Evolutionary conservation across 805 yeast genomes (phyloP), one percentile per base, ranked within the genome.

Genomic region (Metschnikowia continentalis): DNA sequence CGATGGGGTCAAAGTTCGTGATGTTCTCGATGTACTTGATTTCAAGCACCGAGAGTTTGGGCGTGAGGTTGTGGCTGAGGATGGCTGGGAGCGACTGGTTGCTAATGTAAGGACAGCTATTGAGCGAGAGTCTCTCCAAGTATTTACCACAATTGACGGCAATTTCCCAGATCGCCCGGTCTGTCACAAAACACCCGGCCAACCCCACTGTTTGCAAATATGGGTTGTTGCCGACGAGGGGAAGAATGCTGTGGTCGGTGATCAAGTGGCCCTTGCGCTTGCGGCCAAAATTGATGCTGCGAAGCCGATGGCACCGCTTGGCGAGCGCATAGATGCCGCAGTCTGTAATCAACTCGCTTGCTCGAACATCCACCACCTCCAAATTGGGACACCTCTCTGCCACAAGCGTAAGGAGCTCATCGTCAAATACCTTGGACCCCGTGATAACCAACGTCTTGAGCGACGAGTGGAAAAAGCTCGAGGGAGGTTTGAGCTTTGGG

Each of bases 111-210:
- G 75, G 71, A 64, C 97, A 90, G 59, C 83, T 82, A 66, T 90
- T 90, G 47, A 90, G 64, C 6, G 95, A 86, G 19, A 90, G 70
- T 47, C 96, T 73, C 58, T 81, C 82, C 3, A 91, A 60, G 5
- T 70, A 60, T 1, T 63, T 59, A 20, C 83, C 82, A 50, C 73
- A 64, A 47, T 73, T 64, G 15, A 78, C 65, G 0, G 90, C 90
- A 33, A 91, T 68, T 60, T 86, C 91, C 96, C 96, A 89, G 14
- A 91, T 71, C 4, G 88, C 76, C 40, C 81, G 75, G 69, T 91
- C 96, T 6, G 88, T 81, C 17, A 91, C 78, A 41, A 79, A 74
- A 65, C 96, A 89, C 6, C 98, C 98, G 0, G 97, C 96, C 19
- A 90, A 70, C 0, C 97, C 97, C 41, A 91, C 71, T 0, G 97